Percentiles rank a stretch among this genome's conserved stretches.
These are phyloP conservation scores for Cerrena zonata DNA, from an alignment of 1,284 basidiomycete species.

Conservation along the genomic window DNA sequence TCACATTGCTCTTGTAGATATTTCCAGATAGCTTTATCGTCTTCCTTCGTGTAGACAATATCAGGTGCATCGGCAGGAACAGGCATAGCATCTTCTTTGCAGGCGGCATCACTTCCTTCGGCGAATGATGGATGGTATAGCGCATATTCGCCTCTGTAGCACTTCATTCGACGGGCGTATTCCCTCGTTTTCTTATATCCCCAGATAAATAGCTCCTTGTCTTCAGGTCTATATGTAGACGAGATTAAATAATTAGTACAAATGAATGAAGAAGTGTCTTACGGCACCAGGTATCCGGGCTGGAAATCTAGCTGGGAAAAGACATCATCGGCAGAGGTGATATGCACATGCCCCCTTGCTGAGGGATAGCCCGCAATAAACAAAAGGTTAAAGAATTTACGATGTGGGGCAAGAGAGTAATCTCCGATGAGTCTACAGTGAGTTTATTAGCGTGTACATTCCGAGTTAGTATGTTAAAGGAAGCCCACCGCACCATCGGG, in stretches of 20 bases:
- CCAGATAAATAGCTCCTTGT: slow-evolving; percentile 48
- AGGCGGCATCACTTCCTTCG: slow-evolving; percentile 38
- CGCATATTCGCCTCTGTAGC: slow-evolving; percentile 48
- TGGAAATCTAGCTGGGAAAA: slow-evolving; percentile 34
- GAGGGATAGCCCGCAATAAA: slow-evolving; percentile 30
- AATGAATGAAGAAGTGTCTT: not conserved
- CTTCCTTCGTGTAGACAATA: slow-evolving; percentile 49
- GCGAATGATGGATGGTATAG: slow-evolving; percentile 46
- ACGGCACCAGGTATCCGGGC: slow-evolving; percentile 27
- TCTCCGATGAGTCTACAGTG: slow-evolving; percentile 4
- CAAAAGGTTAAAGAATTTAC: slow-evolving; percentile 5
- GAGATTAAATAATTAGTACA: not conserved
- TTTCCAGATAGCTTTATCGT: slow-evolving; percentile 46
- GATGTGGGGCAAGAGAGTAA: not conserved
- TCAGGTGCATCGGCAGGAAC: slow-evolving; percentile 39
- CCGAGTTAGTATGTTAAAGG: too few species aligned
- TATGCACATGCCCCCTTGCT: slow-evolving; percentile 39
- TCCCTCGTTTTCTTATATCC: slow-evolving; percentile 57
- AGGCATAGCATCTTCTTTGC: slow-evolving; percentile 28
- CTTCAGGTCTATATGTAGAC: slow-evolving; percentile 36
- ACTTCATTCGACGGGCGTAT: slow-evolving; percentile 49
- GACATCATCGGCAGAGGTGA: slow-evolving; percentile 33
- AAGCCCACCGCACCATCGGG: not conserved
- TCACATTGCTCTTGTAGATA: slow-evolving; percentile 32
- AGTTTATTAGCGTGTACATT: too few species aligned